Evolutionary conservation across 495 filamentous ascomycete species (phyloP), one percentile per base, ranked within the genome.

Genomic region (Aspergillus indologenus): DNA sequence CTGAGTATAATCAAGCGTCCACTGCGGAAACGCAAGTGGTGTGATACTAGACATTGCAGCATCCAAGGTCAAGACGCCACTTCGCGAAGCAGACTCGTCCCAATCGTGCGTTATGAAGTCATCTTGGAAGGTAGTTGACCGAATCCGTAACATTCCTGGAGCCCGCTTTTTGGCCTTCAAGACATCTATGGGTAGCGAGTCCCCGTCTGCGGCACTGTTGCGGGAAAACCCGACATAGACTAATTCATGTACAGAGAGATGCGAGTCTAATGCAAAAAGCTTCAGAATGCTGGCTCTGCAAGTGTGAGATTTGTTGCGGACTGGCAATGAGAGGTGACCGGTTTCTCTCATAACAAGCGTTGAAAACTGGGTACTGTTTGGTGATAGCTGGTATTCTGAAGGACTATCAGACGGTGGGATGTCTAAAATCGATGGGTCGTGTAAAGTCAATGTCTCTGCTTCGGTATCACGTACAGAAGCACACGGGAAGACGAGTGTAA

Each of bases 381-480:
- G 11, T 44, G 47, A 26, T 22, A 46, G 18, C 54, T 60, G 29
- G 6, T 45, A 42, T 7, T 59, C 63, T 31, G 50, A 40, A 19
- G 63, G 19, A 51, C 21, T 15, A 23, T 56, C 60, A 21, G 31
- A 46, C n/a, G 42, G 44, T n/a, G 73, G 74, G 14, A 75, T 47
- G 56, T 75, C 53, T 5, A 83, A 46, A n/a, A 75, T 43, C 26
- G 75, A 76, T 15, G 77, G 73, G 62, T 81, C 78, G 9, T 66
- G 61, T n/a, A 68, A 51, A 52, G 64, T 68, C n/a, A 59, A 44
- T 19, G 61, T 44, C 17, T 66, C 56, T 6, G 58, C 56, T 19
- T 60, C 26, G 29, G 57, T 53, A 14, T 70, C 63, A 12, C 26
- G 53, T 45, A 60, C 17, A 49, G 61, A 45, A 6, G 73, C 66